phyloP scores from a whole-genome alignment of 345 rosid genomes.

The Passiflora organensis region DNA sequence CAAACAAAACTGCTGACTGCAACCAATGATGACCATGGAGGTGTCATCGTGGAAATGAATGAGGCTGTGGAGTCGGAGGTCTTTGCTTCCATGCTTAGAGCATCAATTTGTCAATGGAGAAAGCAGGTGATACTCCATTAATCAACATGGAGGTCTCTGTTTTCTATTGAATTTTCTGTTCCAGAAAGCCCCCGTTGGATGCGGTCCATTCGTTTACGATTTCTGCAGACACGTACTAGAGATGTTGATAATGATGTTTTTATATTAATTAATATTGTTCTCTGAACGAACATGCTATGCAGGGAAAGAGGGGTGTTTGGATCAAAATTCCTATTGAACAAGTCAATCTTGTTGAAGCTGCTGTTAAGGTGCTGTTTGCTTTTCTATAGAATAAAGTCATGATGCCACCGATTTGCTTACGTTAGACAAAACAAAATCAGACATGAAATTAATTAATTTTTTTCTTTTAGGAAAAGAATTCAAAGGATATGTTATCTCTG shows the following conservation, averaged over 20 bases:
- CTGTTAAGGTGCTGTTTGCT: conserved; percentile 49
- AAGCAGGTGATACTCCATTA: conserved; percentile 45
- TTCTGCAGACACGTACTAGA: background rate
- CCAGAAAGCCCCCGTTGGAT: too few species aligned
- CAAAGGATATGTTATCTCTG: too few species aligned
- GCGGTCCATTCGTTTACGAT: background rate
- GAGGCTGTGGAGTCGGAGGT: conserved; percentile 47
- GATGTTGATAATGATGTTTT: too few species aligned
- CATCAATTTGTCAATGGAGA: conserved; percentile 60
- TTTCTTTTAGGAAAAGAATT: too few species aligned
- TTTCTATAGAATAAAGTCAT: background rate
- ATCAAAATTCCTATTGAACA: conserved; percentile 69
- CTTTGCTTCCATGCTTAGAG: conserved; percentile 52
- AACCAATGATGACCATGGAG: conserved; percentile 63
- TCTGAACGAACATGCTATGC: conserved; percentile 9
- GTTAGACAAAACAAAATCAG: too few species aligned
- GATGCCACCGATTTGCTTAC: too few species aligned
- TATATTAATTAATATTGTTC: background rate
- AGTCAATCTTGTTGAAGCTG: conserved; percentile 61
- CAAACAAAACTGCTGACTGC: conserved; percentile 28
- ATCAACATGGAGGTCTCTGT: conserved; percentile 1
- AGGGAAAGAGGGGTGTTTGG: conserved; percentile 92
- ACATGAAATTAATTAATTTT: too few species aligned
- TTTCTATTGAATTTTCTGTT: too few species aligned
- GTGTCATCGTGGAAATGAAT: conserved; percentile 57